Percentiles rank a stretch among this genome's conserved stretches.
Conservation (phyloP, 441 rosid species). For the Breynia disticha region DNA sequence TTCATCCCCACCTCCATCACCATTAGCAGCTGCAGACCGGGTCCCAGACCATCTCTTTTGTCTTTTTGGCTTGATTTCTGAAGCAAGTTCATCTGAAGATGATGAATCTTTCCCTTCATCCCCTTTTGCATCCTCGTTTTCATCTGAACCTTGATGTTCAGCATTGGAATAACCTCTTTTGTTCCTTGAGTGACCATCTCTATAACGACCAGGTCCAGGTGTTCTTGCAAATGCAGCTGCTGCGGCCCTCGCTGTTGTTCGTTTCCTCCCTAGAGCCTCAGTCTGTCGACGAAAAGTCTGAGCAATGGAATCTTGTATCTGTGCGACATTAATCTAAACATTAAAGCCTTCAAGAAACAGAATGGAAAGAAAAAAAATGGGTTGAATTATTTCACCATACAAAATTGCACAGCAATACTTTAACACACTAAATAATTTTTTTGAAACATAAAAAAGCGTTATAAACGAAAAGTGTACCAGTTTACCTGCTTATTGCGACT, state of each 20-base stretch:
- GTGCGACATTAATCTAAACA: constrained; percentile 2
- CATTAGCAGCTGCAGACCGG: constrained; percentile 40
- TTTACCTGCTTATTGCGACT: constrained; percentile 48
- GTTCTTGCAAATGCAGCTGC: constrained; percentile 32
- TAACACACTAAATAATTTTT: too few relatives aligned
- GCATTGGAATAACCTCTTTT: constrained; percentile 19
- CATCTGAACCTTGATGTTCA: constrained; percentile 48
- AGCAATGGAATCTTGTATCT: constrained; percentile 73
- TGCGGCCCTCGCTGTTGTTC: constrained; percentile 29
- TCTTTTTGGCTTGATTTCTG: constrained; percentile 45
- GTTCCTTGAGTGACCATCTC: constrained; percentile 30
- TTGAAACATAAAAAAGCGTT: background rate
- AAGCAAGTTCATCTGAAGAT: constrained; percentile 57
- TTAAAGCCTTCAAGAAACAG: background rate
- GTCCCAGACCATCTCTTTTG: constrained; percentile 43
- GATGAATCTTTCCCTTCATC: constrained; percentile 62
- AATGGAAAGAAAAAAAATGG: too few relatives aligned
- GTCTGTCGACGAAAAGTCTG: constrained; percentile 53
- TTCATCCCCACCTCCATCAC: constrained; percentile 38
- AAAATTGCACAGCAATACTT: too few relatives aligned
- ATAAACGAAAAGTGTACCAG: background rate
- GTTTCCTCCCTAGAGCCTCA: constrained; percentile 53
- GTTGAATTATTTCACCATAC: too few relatives aligned
- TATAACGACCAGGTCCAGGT: constrained; percentile 31
- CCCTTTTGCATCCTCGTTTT: constrained; percentile 44